phyloP scores from a whole-genome alignment of 768 basidiomycete species.

The Chalciporus piperatus region DNA sequence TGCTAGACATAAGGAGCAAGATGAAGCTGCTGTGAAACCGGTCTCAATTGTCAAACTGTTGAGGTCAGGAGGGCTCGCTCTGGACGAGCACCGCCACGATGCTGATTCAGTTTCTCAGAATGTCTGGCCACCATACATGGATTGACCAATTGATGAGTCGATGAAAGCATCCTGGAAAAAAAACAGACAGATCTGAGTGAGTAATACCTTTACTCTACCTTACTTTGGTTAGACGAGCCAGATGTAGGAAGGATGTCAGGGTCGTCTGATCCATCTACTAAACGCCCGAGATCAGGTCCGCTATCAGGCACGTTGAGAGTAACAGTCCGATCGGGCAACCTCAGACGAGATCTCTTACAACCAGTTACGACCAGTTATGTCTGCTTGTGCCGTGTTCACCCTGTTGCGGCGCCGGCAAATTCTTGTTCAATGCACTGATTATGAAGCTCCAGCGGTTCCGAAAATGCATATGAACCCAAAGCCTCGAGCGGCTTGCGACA shows the following conservation, averaged over 20 bases:
- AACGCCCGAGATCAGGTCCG: slow-evolving; percentile 29
- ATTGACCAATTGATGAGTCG: slow-evolving; percentile 19
- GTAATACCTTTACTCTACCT: slow-evolving; percentile 17
- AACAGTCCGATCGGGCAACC: slow-evolving; percentile 25
- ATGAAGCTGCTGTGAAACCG: slow-evolving; percentile 14
- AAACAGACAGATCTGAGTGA: slow-evolving; percentile 20
- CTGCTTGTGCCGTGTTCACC: slow-evolving; percentile 29
- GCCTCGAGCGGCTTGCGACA: slow-evolving; percentile 7
- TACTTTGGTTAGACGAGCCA: slow-evolving; percentile 30
- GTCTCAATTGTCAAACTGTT: slow-evolving; percentile 15
- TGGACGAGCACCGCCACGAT: slow-evolving; percentile 26
- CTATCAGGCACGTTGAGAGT: slow-evolving; percentile 29
- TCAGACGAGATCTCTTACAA: slow-evolving; percentile 29
- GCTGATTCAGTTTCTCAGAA: slow-evolving; percentile 11
- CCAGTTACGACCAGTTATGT: slow-evolving; percentile 28
- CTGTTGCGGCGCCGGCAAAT: slow-evolving; percentile 33
- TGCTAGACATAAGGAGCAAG: background rate
- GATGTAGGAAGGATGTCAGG: slow-evolving; percentile 24
- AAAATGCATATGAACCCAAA: slow-evolving; percentile 35
- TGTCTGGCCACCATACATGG: slow-evolving; percentile 14
- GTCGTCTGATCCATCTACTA: slow-evolving; percentile 19
- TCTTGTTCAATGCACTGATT: slow-evolving; percentile 23
- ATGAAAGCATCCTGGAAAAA: slow-evolving; percentile 12
- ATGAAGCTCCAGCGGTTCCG: slow-evolving; percentile 29
- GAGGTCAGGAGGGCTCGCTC: slow-evolving; percentile 14